These are phyloP conservation scores for Camelina neglecta DNA, from an alignment of 345 rosid species.

Conservation along the genomic window DNA sequence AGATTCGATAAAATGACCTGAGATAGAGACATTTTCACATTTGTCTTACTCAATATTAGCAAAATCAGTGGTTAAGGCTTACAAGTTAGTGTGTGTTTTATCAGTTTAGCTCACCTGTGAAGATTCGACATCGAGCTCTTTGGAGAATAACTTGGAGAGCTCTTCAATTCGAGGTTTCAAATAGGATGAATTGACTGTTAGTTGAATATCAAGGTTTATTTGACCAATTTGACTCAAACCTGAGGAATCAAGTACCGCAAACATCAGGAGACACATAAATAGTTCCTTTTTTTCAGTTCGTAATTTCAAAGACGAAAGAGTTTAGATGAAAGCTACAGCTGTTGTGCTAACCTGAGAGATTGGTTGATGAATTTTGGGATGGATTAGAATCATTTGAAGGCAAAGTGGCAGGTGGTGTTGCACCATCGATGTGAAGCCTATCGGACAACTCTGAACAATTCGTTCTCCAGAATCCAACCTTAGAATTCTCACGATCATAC, in stretches of 20 bases:
- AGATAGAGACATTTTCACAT: constrained; percentile 9
- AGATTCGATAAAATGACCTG: constrained; percentile 71
- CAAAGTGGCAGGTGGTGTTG: constrained; percentile 52
- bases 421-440: constrained; percentile 62
- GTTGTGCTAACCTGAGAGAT: constrained; percentile 34
- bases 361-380: constrained; percentile 40
- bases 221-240: constrained; percentile 58
- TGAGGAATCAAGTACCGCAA: constrained; percentile 26
- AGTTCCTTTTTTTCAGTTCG: not conserved
- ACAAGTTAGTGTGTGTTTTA: constrained; percentile 14
- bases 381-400: constrained; percentile 51
- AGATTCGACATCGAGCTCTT: constrained; percentile 56
- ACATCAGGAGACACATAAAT: constrained; percentile 3
- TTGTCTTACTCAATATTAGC: not conserved
- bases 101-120: constrained; percentile 61
- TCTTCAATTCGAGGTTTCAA: constrained; percentile 58
- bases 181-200: constrained; percentile 56
- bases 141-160: constrained; percentile 56
- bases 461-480: constrained; percentile 96
- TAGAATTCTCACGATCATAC: constrained; percentile 84
- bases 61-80: constrained; percentile 17
- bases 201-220: constrained; percentile 64
- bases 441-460: constrained; percentile 90
- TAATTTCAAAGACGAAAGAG: not conserved
- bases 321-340: not conserved